These are phyloP conservation scores for Backusella macrospora DNA, from an alignment of 192 early-diverging fungal genomes.

Conservation along the genomic window DNA sequence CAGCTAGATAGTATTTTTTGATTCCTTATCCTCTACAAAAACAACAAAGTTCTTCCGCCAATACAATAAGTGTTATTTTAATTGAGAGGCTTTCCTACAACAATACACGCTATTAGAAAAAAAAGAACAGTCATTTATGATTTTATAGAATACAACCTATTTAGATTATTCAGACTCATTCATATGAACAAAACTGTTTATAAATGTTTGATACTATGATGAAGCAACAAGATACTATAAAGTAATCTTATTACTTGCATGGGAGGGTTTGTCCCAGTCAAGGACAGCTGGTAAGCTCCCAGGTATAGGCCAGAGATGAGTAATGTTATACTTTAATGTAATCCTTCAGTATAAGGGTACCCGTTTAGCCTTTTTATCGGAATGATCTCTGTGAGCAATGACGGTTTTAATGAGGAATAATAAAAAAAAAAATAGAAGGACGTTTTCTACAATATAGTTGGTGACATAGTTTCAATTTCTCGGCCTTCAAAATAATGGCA, in stretches of 20 bases:
- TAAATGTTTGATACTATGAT: neutral
- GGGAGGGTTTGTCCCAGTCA: neutral
- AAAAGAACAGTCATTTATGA: neutral
- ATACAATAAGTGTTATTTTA: neutral
- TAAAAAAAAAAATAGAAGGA: too few species aligned
- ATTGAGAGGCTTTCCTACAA: neutral
- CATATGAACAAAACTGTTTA: neutral
- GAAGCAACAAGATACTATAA: neutral
- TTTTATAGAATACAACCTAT: neutral
- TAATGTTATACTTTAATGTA: neutral
- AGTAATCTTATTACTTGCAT: neutral
- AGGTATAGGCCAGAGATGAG: neutral
- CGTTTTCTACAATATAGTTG: too few species aligned
- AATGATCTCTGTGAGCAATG: neutral
- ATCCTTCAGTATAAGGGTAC: neutral
- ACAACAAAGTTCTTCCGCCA: neutral
- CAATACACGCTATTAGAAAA: neutral
- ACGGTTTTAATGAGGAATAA: too few species aligned
- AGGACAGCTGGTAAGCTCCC: neutral
- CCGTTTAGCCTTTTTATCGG: neutral
- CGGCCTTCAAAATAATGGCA: too few species aligned
- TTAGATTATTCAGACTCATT: neutral
- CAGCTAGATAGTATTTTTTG: neutral
- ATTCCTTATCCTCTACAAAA: neutral
- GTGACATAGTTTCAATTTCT: neutral